Conservation (phyloP, 2,329 filamentous ascomycete species). For the Colletotrichum tropicicola region DNA sequence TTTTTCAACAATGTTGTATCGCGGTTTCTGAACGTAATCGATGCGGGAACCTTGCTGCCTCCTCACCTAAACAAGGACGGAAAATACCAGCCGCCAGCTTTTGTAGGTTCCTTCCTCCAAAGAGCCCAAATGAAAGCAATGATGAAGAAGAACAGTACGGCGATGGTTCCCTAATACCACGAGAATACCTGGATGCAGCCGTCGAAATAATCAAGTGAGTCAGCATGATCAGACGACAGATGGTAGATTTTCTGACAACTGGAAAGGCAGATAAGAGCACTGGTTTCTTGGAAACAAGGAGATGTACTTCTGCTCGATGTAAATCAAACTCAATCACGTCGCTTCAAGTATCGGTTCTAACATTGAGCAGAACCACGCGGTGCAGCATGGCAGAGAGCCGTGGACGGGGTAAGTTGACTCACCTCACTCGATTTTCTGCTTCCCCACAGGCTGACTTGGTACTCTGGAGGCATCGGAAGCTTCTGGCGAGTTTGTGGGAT, state of each 20-base stretch:
- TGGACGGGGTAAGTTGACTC: slow-evolving; percentile 32
- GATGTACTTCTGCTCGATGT: slow-evolving; percentile 37
- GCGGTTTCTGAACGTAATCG: slow-evolving; percentile 34
- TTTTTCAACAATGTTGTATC: slow-evolving; percentile 39
- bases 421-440: too few species aligned
- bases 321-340: neutral
- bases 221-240: neutral
- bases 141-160: slow-evolving; percentile 29
- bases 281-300: slow-evolving; percentile 33
- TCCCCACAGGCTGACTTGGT: neutral
- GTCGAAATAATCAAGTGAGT: slow-evolving; percentile 34
- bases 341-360: neutral
- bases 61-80: slow-evolving; percentile 32
- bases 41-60: slow-evolving; percentile 28
- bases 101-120: slow-evolving; percentile 26
- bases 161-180: slow-evolving; percentile 35
- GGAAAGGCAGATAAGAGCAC: slow-evolving; percentile 16
- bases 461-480: slow-evolving; percentile 15
- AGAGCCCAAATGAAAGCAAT: neutral
- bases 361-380: slow-evolving; percentile 33
- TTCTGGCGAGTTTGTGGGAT: slow-evolving; percentile 36
- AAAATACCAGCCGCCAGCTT: slow-evolving; percentile 34
- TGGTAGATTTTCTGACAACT: neutral
- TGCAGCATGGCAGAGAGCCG: slow-evolving; percentile 36
- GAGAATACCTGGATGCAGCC: slow-evolving; percentile 35